Percentiles rank a stretch among this genome's conserved stretches.
Evolutionary conservation across 768 basidiomycete species (phyloP).

Genomic region (Suillus sp.): DNA sequence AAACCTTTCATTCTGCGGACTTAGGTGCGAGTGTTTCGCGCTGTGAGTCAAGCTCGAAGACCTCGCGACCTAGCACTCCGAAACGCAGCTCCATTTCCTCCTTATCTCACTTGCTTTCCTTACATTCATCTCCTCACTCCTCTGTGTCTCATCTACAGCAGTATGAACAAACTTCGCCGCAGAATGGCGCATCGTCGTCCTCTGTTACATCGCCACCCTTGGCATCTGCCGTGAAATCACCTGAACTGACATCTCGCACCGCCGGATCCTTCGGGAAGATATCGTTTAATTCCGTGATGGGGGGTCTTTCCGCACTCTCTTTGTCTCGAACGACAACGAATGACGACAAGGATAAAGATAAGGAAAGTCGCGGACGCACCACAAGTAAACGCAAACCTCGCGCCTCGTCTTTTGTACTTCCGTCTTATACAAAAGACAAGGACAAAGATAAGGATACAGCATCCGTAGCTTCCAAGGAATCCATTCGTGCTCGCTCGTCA

Average conservation of each 20-base stretch:
- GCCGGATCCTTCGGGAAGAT: constrained; percentile 60
- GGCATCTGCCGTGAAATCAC: constrained; percentile 36
- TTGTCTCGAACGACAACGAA: constrained; percentile 52
- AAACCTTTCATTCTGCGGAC: constrained; percentile 6
- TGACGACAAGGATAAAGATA: constrained; percentile 44
- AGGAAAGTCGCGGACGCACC: constrained; percentile 54
- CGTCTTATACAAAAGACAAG: constrained; percentile 35
- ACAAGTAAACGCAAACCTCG: constrained; percentile 46
- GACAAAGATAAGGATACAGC: constrained; percentile 36
- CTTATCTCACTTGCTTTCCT: constrained; percentile 29
- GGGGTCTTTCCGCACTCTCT: constrained; percentile 64
- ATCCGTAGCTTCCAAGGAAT: constrained; percentile 48
- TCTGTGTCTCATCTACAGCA: constrained; percentile 25
- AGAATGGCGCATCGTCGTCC: constrained; percentile 15
- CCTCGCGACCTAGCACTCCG: constrained; percentile 26
- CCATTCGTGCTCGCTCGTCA: constrained; percentile 67
- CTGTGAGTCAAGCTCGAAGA: constrained; percentile 11
- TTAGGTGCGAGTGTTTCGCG: constrained; percentile 5
- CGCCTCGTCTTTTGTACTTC: constrained; percentile 50
- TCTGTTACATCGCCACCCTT: constrained; percentile 20
- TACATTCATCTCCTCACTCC: constrained; percentile 22
- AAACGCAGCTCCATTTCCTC: constrained; percentile 27
- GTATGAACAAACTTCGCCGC: constrained; percentile 17
- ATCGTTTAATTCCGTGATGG: constrained; percentile 72
- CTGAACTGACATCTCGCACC: constrained; percentile 38